Evolutionary conservation across 2,329 filamentous ascomycete genomes (phyloP).

Genomic region (Penicillium sclerotigenum): DNA sequence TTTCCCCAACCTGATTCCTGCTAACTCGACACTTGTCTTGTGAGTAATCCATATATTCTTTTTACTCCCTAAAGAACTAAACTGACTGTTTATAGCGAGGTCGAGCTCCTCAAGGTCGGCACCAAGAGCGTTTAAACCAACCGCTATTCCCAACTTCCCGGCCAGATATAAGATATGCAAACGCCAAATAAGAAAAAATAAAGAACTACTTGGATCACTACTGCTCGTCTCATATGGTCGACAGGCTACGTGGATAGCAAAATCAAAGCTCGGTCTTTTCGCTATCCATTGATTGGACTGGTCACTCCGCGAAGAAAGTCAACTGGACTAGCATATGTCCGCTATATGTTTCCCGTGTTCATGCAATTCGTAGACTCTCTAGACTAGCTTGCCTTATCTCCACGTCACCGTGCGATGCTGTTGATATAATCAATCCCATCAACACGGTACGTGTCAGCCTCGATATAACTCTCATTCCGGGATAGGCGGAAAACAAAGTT

Average conservation of each 20-base stretch:
- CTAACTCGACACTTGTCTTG: slow-evolving; percentile 76
- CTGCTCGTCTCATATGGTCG: background rate
- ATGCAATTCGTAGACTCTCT: background rate
- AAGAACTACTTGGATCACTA: background rate
- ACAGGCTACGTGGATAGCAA: background rate
- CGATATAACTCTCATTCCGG: slow-evolving; percentile 25
- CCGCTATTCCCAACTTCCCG: background rate
- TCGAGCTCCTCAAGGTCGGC: slow-evolving; percentile 65
- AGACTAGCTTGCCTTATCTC: background rate
- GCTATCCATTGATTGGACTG: background rate
- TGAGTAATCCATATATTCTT: slow-evolving; percentile 51
- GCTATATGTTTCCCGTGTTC: background rate
- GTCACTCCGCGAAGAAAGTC: background rate
- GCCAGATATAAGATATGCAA: background rate
- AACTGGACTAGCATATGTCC: slow-evolving; percentile 1
- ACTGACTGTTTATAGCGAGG: slow-evolving; percentile 52
- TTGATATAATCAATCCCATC: slow-evolving; percentile 31
- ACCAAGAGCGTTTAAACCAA: slow-evolving; percentile 42
- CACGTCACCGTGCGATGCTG: slow-evolving; percentile 22
- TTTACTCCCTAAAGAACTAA: background rate
- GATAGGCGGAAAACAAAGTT: slow-evolving; percentile 33
- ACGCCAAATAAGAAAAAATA: background rate
- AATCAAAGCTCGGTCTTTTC: background rate
- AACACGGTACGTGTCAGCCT: slow-evolving; percentile 26
- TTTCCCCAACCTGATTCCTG: slow-evolving; percentile 74